Conservation (phyloP, 2,329 filamentous ascomycete genomes). For the Diaporthe helianthi region DNA sequence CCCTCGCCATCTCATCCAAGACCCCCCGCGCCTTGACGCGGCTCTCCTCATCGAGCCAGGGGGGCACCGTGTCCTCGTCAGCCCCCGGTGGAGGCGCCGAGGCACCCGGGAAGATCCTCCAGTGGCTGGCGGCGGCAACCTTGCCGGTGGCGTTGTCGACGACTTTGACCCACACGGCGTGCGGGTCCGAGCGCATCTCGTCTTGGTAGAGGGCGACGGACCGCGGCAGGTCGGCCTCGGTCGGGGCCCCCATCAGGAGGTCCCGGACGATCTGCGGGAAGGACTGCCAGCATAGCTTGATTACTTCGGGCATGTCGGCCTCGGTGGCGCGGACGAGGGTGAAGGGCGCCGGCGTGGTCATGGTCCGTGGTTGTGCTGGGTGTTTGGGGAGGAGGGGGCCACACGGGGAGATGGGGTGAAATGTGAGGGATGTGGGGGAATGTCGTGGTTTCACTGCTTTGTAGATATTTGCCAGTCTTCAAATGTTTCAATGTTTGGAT, state of each 20-base stretch:
- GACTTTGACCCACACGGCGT: conserved; percentile 46
- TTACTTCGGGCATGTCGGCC: conserved; percentile 33
- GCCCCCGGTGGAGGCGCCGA: conserved; percentile 32
- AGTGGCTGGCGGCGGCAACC: conserved; percentile 46
- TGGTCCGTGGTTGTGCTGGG: conserved; percentile 1
- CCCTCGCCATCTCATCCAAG: conserved; percentile 42
- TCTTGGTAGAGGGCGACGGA: conserved; percentile 34
- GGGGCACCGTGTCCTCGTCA: conserved; percentile 35
- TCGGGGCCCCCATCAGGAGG: conserved; percentile 36
- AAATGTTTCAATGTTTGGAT: too few species aligned
- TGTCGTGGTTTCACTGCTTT: too few species aligned
- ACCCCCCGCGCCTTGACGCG: conserved; percentile 44
- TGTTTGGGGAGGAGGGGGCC: too few species aligned
- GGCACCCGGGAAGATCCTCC: conserved; percentile 44
- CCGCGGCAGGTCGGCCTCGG: conserved; percentile 38
- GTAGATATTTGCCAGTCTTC: too few species aligned
- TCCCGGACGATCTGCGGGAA: conserved; percentile 33
- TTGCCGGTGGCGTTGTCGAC: conserved; percentile 44
- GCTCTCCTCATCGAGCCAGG: conserved; percentile 44
- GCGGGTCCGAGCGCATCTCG: conserved; percentile 37
- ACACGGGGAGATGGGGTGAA: not conserved
- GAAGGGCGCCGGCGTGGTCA: conserved; percentile 3
- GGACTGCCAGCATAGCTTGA: conserved; percentile 32
- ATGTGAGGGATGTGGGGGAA: not conserved
- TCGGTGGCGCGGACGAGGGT: conserved; percentile 23